Base-by-base conservation (phyloP, 2,329 filamentous ascomycete species). In the Venturia aucupariae region DNA sequence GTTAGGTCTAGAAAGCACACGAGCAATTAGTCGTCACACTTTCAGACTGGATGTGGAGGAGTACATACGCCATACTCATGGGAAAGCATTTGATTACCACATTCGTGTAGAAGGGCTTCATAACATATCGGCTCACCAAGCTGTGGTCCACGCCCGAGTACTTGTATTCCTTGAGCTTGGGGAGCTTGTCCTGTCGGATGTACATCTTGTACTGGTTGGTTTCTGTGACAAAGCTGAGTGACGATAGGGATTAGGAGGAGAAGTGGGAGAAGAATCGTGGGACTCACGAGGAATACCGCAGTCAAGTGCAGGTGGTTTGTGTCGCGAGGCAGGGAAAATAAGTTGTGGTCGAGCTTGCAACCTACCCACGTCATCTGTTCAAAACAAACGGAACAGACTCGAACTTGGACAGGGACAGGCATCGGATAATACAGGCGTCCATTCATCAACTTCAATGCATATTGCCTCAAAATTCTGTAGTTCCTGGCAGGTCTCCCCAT, bases 21-120 rank as follows among this genome's bases (percentile, higher is more conserved):
- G 73, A 57, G 51, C 51, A 57, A 27, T 48, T 27, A 39, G 51
- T 35, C 19, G 15, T 10, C 19, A 41, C 22, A 46, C 27, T 1
- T 22, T 7, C 8, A 30, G 15, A 59, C 35, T 8, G 63, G 39
- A 41, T 32, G 42, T 7, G 51, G 27, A 32, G 30, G 38, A 22
- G 59, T 4, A 83, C 83, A 80, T 73, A 86, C 75, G 94, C 94
- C 92, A 99, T 97, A 74, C 82, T 89, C 86, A 96, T 90, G 55
- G 94, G 94, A 75, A 99, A 97, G 78, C 88, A 89, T 68, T 93
- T 87, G 80, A 99, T 96, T 72, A 96, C 93, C 69, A 94, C 83
- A 78, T 96, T 88, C 72, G 87, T 95, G 82, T 97, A 99, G 79
- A 97, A 99, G 8, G 94, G 94, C 82, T 99, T 97, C 72, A 99